Evolutionary conservation across 768 basidiomycete genomes (phyloP), one percentile per base, ranked within the genome.

Genomic region (Panellus pusillus): DNA sequence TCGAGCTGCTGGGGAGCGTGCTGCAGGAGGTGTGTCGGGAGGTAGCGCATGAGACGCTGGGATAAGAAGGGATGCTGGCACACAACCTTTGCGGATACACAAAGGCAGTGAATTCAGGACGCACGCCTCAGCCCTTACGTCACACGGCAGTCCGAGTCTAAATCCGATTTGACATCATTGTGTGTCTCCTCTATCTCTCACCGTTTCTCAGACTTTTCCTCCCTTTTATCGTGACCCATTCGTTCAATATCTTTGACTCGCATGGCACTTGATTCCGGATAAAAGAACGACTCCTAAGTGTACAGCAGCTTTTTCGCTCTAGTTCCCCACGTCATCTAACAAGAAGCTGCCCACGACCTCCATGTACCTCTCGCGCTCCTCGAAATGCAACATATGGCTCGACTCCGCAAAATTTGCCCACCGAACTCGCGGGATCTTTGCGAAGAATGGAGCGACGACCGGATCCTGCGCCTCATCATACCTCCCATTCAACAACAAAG

Each of bases 381-480:
- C 74, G 38, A 65, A 52, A 12, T 75, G 71, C 9, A 68, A 57
- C 32, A 70, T 62, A 50, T 75, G 74, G 6, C 69, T 65, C 11
- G 71, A 75, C 28, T 71, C 40, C 13, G 65, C 65, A 55, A 74
- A 75, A 19, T 67, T 71, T 8, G 70, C 37, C 74, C 74, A 75
- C 46, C 64, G 68, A 35, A 66, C 70, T 32, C 64, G 68, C 41
- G 65, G 62, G 32, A 76, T 68, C 18, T 49, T 20, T 32, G 55
- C 38, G 36, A 73, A 74, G 57, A 55, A 74, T 6, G 71, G 75
- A 9, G 60, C 65, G 11, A 75, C 63, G 14, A 52, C 55, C 1
- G 50, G 50, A 54, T 75, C 73, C 7, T 68, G 66, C 15, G 68
- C 72, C 49, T 69, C 62, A 37, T 75, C 75, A 20, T 69, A 71